These are phyloP conservation scores for Aspergillus fumigatus DNA, from an alignment of 2,329 filamentous ascomycete genomes.

Conservation along the genomic window DNA sequence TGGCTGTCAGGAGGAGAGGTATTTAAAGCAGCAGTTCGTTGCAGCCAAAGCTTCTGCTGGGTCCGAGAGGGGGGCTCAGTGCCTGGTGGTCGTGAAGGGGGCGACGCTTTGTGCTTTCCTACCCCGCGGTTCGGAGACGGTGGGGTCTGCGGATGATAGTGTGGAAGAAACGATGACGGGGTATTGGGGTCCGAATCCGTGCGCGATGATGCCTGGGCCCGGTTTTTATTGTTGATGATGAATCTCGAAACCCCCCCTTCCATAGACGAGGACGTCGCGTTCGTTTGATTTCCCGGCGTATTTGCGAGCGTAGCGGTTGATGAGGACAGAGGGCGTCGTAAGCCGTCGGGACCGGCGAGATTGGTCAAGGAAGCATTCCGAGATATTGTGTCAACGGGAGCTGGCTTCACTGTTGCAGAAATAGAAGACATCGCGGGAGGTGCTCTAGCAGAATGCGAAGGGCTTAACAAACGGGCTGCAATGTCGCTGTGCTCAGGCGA, in stretches of 20 bases:
- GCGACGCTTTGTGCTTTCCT: conserved; percentile 27
- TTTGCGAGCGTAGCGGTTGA: conserved; percentile 23
- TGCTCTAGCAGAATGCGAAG: conserved; percentile 40
- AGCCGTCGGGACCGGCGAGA: conserved; percentile 28
- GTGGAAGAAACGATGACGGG: conserved; percentile 44
- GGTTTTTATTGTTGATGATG: conserved; percentile 33
- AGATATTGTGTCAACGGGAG: conserved; percentile 30
- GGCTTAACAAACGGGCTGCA: conserved; percentile 34
- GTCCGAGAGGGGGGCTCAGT: conserved; percentile 42
- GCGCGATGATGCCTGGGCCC: conserved; percentile 28
- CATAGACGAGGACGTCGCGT: conserved; percentile 44
- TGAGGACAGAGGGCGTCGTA: conserved; percentile 29
- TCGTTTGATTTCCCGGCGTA: conserved; percentile 27
- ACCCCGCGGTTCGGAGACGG: conserved; percentile 35
- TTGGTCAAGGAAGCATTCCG: conserved; percentile 35
- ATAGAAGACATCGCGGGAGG: conserved; percentile 47
- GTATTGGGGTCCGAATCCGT: conserved; percentile 43
- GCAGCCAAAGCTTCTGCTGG: conserved; percentile 46
- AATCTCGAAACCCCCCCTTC: conserved; percentile 46
- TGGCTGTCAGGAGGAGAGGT: conserved; percentile 41
- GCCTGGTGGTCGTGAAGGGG: conserved; percentile 31
- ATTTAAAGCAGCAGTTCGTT: conserved; percentile 42
- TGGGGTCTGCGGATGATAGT: conserved; percentile 44
- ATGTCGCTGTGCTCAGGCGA: conserved; percentile 33
- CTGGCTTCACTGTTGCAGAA: conserved; percentile 41